A percentile compares a stretch with the other conserved stretches of the same genome.
Evolutionary conservation across 257 asterid species (phyloP).

Genomic region (Pogostemon cablin): DNA sequence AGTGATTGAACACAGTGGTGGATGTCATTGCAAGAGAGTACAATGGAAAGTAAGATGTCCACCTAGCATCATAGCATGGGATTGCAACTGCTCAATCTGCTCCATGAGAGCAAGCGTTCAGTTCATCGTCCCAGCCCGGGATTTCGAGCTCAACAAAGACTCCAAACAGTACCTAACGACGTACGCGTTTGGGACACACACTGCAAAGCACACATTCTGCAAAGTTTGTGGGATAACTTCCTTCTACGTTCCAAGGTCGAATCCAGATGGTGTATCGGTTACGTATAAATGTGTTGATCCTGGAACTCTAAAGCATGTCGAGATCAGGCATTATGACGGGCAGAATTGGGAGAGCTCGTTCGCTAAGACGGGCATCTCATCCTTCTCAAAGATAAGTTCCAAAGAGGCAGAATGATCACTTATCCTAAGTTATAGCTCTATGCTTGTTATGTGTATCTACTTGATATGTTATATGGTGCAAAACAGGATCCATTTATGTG

Average conservation of each 20-base stretch:
- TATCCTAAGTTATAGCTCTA: not conserved
- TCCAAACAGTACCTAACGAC: slow-evolving; percentile 66
- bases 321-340: slow-evolving; percentile 68
- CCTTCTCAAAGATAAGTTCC: slow-evolving; percentile 45
- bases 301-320: slow-evolving; percentile 69
- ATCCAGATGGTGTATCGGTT: slow-evolving; percentile 72
- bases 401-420: slow-evolving; percentile 31
- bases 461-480: not conserved
- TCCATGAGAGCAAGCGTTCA: slow-evolving; percentile 77
- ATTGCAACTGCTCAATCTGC: slow-evolving; percentile 80
- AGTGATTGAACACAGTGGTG: slow-evolving; percentile 33
- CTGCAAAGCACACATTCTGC: slow-evolving; percentile 81
- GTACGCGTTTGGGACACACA: slow-evolving; percentile 79
- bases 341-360: slow-evolving; percentile 67
- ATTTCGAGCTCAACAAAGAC: slow-evolving; percentile 66
- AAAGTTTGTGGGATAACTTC: slow-evolving; percentile 85
- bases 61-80: slow-evolving; percentile 62
- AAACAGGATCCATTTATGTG: too few relatives aligned
- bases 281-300: slow-evolving; percentile 62
- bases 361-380: slow-evolving; percentile 45
- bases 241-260: slow-evolving; percentile 76
- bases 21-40: slow-evolving; percentile 46
- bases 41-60: slow-evolving; percentile 71
- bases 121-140: slow-evolving; percentile 66
- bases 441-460: not conserved